phyloP scores from a whole-genome alignment of 2,329 filamentous ascomycete genomes.

The Fonsecaea erecta region DNA sequence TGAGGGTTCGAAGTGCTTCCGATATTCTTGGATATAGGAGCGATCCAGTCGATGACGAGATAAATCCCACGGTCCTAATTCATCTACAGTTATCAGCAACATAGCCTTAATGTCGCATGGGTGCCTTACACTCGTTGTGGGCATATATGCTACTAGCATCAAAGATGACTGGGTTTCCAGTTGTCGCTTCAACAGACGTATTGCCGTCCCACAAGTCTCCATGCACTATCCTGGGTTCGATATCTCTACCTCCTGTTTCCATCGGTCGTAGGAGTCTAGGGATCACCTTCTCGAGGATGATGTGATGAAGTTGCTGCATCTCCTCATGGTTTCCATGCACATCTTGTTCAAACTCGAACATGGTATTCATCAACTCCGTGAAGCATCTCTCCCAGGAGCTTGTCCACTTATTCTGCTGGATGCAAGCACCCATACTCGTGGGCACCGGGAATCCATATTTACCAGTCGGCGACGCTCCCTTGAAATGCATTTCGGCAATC shows the following conservation, averaged over 20 bases:
- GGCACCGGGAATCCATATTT: constrained; percentile 42
- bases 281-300: constrained; percentile 36
- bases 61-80: background rate
- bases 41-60: background rate
- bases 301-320: background rate
- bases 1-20: constrained; percentile 38
- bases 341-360: background rate
- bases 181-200: constrained; percentile 41
- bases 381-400: constrained; percentile 42
- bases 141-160: constrained; percentile 47
- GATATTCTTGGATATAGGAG: constrained; percentile 27
- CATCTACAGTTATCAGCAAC: background rate
- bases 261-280: constrained; percentile 40
- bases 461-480: background rate
- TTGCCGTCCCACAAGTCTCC: constrained; percentile 52
- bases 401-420: constrained; percentile 10
- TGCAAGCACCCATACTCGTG: constrained; percentile 38
- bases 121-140: constrained; percentile 44
- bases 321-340: background rate
- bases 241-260: constrained; percentile 33
- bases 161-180: constrained; percentile 43
- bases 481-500: background rate
- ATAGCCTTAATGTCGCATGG: constrained; percentile 34
- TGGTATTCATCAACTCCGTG: constrained; percentile 17
- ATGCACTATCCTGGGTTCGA: constrained; percentile 44